Evolutionary conservation across 768 basidiomycete genomes (phyloP).

Genomic region (Coprinellus aureogranulatus): DNA sequence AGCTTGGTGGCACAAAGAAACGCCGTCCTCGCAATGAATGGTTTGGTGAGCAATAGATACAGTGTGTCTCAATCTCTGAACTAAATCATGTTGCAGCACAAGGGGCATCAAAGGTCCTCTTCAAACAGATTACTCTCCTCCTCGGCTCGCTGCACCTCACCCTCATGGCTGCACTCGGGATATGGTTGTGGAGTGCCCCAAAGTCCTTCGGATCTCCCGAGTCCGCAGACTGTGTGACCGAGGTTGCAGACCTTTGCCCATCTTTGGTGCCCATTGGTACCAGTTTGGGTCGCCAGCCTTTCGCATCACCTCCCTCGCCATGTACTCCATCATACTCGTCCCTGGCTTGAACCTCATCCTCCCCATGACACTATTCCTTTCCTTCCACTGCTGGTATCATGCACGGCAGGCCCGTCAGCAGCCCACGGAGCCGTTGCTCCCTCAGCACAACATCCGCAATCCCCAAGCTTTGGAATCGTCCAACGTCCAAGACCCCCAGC

Average conservation of each 20-base stretch:
- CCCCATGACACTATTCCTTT: constrained; percentile 15
- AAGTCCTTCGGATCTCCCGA: constrained; percentile 8
- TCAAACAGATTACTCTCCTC: constrained; percentile 13
- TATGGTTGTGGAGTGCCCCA: constrained; percentile 19
- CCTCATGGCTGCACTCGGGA: constrained; percentile 17
- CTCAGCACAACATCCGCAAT: no score
- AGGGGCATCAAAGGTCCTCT: no score
- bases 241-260: neutral
- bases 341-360: constrained; percentile 19
- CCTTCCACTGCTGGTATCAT: constrained; percentile 7
- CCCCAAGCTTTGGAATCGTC: no score
- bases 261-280: neutral
- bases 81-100: no score
- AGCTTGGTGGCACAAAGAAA: no score
- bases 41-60: no score
- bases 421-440: neutral
- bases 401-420: neutral
- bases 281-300: neutral
- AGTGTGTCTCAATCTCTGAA: no score
- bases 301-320: constrained; percentile 13
- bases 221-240: neutral
- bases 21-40: no score
- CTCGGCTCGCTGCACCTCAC: constrained; percentile 19
- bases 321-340: constrained; percentile 18
- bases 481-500: no score